Percentiles rank a stretch among this genome's conserved stretches.
Conservation (phyloP, 2,329 filamentous ascomycete genomes). For the Colletotrichum spinosum region DNA sequence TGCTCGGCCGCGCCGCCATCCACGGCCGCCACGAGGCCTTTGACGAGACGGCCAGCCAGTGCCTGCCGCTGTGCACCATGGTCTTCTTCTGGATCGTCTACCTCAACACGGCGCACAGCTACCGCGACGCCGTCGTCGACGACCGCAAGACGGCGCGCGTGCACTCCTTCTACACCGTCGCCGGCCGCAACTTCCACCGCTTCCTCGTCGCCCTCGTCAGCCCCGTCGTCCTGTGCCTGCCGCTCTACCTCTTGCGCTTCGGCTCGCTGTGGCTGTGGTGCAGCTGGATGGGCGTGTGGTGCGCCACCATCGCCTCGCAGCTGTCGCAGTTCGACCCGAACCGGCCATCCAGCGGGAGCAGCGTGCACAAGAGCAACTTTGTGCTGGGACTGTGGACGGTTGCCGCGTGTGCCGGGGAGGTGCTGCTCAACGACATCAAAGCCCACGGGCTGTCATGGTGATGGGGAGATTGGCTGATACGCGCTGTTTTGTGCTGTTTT, state of each 20-base stretch:
- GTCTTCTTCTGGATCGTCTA: constrained; percentile 44
- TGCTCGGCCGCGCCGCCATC: constrained; percentile 40
- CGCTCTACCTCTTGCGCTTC: constrained; percentile 21
- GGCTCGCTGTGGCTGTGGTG: constrained; percentile 28
- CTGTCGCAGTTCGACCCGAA: constrained; percentile 39
- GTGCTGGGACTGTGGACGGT: constrained; percentile 40
- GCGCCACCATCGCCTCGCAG: constrained; percentile 26
- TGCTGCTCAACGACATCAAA: constrained; percentile 27
- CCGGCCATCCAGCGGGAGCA: constrained; percentile 38
- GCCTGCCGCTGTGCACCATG: constrained; percentile 41
- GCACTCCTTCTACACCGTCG: constrained; percentile 39
- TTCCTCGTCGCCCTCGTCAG: constrained; percentile 30
- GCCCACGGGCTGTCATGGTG: too few relatives aligned
- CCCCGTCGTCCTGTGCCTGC: constrained; percentile 26
- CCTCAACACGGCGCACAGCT: constrained; percentile 42
- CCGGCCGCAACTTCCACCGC: constrained; percentile 24
- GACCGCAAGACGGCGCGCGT: constrained; percentile 40
- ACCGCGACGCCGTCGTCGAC: constrained; percentile 40
- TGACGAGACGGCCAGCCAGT: constrained; percentile 35
- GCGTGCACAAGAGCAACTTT: constrained; percentile 41
- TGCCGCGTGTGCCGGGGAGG: constrained; percentile 39
- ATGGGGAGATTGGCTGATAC: neutral
- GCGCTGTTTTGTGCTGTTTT: neutral
- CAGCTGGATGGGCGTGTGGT: constrained; percentile 34
- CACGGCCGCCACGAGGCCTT: constrained; percentile 38